phyloP scores from a whole-genome alignment of 495 filamentous ascomycete species.

The Trichoderma erinaceum region DNA sequence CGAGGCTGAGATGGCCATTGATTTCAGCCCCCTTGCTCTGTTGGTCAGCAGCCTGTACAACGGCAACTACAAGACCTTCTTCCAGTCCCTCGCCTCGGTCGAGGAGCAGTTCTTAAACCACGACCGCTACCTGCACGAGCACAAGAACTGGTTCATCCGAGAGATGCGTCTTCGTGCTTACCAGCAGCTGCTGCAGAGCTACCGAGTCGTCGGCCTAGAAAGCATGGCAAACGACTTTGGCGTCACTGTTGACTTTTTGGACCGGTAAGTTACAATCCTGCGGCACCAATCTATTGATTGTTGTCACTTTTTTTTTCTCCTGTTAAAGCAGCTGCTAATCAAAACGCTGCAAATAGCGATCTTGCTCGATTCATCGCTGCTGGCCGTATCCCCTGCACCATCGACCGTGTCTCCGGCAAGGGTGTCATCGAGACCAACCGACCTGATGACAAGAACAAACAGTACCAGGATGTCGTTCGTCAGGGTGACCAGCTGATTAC shows the following conservation, averaged over 20 bases:
- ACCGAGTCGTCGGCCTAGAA: slow-evolving; percentile 87
- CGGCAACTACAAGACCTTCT: slow-evolving; percentile 89
- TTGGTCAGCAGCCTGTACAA: slow-evolving; percentile 87
- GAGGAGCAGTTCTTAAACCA: slow-evolving; percentile 91
- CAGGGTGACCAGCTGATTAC: slow-evolving; percentile 96
- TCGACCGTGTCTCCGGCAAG: slow-evolving; percentile 81
- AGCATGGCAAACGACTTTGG: slow-evolving; percentile 97
- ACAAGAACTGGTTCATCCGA: slow-evolving; percentile 90
- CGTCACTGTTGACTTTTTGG: slow-evolving; percentile 89
- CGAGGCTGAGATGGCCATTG: slow-evolving; percentile 71
- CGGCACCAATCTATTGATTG: not conserved
- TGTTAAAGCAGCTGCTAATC: too few relatives aligned
- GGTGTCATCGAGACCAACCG: slow-evolving; percentile 97
- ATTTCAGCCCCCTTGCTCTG: slow-evolving; percentile 73
- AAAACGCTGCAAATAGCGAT: slow-evolving; percentile 50
- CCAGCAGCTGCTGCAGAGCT: slow-evolving; percentile 94
- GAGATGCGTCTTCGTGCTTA: slow-evolving; percentile 97
- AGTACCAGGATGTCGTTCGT: slow-evolving; percentile 94
- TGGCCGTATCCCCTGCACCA: slow-evolving; percentile 89
- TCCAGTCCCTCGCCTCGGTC: slow-evolving; percentile 80
- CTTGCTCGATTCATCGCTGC: slow-evolving; percentile 95
- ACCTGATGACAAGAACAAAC: slow-evolving; percentile 97
- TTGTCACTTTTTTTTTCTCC: slow-evolving; percentile 17
- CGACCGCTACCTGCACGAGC: slow-evolving; percentile 90
- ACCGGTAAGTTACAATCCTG: slow-evolving; percentile 55